A percentile compares a stretch with the other conserved stretches of the same genome.
Evolutionary conservation across 192 early-diverging fungal genomes (phyloP).

Genomic region (Haplosporangium gracile): DNA sequence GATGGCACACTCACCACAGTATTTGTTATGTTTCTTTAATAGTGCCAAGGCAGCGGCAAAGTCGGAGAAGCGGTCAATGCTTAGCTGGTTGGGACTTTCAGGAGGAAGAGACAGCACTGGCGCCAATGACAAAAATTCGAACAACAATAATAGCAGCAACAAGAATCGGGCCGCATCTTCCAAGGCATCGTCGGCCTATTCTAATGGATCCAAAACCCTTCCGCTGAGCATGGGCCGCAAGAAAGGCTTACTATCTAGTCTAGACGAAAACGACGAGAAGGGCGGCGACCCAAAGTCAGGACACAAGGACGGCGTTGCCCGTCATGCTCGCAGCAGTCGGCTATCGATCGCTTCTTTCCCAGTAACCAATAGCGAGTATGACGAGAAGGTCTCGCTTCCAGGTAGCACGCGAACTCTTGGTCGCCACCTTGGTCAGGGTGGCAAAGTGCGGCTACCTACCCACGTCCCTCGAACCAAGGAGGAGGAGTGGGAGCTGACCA

Average conservation of each 20-base stretch:
- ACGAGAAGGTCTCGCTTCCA: conserved; percentile 21
- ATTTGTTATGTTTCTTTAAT: background rate
- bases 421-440: conserved; percentile 4
- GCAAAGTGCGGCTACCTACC: conserved; percentile 27
- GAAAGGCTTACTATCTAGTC: conserved; percentile 30
- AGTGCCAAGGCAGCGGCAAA: conserved; percentile 40
- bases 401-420: background rate
- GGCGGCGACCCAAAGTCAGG: background rate
- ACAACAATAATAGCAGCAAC: conserved; percentile 1
- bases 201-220: conserved; percentile 43
- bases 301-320: conserved; percentile 29
- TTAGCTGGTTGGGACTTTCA: conserved; percentile 39
- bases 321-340: conserved; percentile 29
- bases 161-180: background rate
- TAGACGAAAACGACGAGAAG: conserved; percentile 33
- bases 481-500: conserved; percentile 47
- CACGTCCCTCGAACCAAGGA: conserved; percentile 35
- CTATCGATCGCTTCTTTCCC: conserved; percentile 37
- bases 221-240: conserved; percentile 42
- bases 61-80: conserved; percentile 45
- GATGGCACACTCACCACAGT: background rate
- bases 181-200: background rate
- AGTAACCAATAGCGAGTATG: conserved; percentile 8
- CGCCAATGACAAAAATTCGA: background rate
- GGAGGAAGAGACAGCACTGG: conserved; percentile 12